phyloP scores from a whole-genome alignment of 139 green algal genomes.

The Limnomonas spitsbergensis region DNA sequence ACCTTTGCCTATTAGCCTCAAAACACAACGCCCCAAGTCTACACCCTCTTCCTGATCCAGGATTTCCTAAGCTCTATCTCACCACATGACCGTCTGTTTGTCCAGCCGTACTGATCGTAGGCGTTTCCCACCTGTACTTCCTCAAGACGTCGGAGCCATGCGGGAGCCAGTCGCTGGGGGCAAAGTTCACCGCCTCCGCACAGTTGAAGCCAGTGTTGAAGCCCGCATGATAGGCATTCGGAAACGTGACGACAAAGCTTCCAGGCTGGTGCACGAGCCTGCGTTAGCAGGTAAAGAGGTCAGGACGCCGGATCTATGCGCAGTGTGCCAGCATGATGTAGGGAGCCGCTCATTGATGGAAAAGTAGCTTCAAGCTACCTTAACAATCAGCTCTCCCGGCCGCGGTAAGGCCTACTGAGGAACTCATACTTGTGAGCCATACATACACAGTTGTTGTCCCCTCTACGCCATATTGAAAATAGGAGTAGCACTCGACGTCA shows the following conservation, averaged over 20 bases:
- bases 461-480: no score
- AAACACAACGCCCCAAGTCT: no score
- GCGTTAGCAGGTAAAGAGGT: constrained; percentile 14
- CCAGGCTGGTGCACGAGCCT: constrained; percentile 73
- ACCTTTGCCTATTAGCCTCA: no score
- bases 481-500: no score
- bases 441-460: no score
- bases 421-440: no score
- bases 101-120: not conserved
- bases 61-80: not conserved
- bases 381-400: no score
- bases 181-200: constrained; percentile 90
- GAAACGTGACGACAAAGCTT: constrained; percentile 90
- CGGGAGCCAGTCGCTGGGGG: constrained; percentile 82
- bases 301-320: no score
- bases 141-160: constrained; percentile 54
- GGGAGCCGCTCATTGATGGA: no score
- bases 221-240: constrained; percentile 78
- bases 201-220: constrained; percentile 87
- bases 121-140: constrained; percentile 54
- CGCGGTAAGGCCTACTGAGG: no score
- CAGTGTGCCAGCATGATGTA: no score
- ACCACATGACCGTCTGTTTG: not conserved
- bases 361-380: no score
- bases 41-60: not conserved